These are phyloP conservation scores for Curvularia sp. DNA, from an alignment of 2,329 filamentous ascomycete genomes.

Conservation along the genomic window DNA sequence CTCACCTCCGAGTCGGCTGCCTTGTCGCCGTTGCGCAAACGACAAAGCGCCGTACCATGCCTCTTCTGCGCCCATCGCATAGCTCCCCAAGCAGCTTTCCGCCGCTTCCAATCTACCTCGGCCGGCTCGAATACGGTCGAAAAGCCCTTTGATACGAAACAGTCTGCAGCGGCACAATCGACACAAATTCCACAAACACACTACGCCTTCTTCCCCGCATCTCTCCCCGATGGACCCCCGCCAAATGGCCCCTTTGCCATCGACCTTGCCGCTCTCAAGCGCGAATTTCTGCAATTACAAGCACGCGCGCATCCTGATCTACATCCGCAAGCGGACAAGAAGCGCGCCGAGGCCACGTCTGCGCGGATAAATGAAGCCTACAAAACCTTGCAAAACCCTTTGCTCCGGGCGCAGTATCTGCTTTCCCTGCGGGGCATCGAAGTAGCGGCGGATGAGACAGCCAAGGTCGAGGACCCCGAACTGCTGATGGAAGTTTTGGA, in stretches of 20 bases:
- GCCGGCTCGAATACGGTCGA: constrained; percentile 20
- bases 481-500: constrained; percentile 83
- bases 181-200: constrained; percentile 60
- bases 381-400: constrained; percentile 78
- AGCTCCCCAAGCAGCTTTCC: constrained; percentile 19
- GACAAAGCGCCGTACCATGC: constrained; percentile 32
- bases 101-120: constrained; percentile 37
- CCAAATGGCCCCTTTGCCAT: constrained; percentile 78
- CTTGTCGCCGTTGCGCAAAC: constrained; percentile 23
- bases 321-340: constrained; percentile 58
- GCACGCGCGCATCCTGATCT: constrained; percentile 77
- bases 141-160: constrained; percentile 23
- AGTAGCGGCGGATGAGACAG: constrained; percentile 78
- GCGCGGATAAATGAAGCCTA: constrained; percentile 91
- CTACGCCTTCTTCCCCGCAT: constrained; percentile 87
- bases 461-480: constrained; percentile 72
- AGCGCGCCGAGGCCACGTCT: constrained; percentile 76
- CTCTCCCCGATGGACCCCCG: constrained; percentile 78
- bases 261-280: constrained; percentile 72
- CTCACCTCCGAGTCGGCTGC: constrained; percentile 26
- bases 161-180: constrained; percentile 14
- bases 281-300: constrained; percentile 88
- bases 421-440: constrained; percentile 75
- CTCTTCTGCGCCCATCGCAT: constrained; percentile 33
- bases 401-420: constrained; percentile 87